Conservation (phyloP, 768 basidiomycete genomes). For the Panellus pusillus region DNA sequence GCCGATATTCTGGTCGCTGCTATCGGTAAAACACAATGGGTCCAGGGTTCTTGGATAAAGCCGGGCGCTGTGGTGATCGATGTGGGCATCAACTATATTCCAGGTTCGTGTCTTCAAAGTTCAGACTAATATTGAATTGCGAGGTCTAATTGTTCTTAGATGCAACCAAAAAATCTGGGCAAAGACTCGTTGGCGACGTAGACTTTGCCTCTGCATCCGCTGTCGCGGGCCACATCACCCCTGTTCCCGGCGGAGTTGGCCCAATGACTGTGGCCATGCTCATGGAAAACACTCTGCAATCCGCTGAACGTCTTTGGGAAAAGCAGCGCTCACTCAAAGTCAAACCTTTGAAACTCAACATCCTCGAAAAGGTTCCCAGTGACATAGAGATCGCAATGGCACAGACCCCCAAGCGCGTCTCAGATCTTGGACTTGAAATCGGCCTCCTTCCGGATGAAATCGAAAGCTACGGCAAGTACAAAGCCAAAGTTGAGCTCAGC, state of each 20-base stretch:
- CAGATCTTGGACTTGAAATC: conserved; percentile 82
- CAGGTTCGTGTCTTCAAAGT: conserved; percentile 58
- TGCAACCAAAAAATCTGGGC: conserved; percentile 88
- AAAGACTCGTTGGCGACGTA: conserved; percentile 95
- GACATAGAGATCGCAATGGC: conserved; percentile 97
- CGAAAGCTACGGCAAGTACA: conserved; percentile 93
- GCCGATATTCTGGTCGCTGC: conserved; percentile 96
- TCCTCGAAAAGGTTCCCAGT: conserved; percentile 86
- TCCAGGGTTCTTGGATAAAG: conserved; percentile 95
- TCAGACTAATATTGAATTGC: background rate
- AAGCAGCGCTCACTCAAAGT: conserved; percentile 64
- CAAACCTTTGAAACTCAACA: conserved; percentile 75
- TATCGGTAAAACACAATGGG: conserved; percentile 89
- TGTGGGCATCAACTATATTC: conserved; percentile 96
- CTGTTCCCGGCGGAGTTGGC: conserved; percentile 97
- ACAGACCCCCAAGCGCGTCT: conserved; percentile 88
- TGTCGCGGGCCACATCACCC: conserved; percentile 90
- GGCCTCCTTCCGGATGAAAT: conserved; percentile 85
- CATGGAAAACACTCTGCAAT: conserved; percentile 89
- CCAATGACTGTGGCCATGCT: conserved; percentile 99
- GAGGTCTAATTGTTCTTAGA: conserved; percentile 44
- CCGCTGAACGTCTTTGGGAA: conserved; percentile 82
- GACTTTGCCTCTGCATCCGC: conserved; percentile 75
- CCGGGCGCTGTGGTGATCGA: conserved; percentile 95
- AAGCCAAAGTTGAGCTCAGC: conserved; percentile 93